phyloP scores from a whole-genome alignment of 352 stramenopile species.

The Pythium inflatum region DNA sequence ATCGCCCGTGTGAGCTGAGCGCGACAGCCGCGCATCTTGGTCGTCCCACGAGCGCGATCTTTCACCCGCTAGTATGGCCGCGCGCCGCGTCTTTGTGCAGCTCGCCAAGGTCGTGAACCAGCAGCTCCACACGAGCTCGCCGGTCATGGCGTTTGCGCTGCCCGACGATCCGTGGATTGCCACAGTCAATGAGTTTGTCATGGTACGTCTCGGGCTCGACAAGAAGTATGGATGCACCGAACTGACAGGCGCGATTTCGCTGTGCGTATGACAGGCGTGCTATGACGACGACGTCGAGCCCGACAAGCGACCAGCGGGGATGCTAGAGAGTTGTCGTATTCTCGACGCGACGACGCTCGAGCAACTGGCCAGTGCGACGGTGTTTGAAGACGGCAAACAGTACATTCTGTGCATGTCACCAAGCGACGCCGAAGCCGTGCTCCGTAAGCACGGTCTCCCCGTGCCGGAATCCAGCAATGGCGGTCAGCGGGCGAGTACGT shows the following conservation, averaged over 20 bases:
- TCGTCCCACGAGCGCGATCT: no score
- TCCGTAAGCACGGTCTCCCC: constrained; percentile 55
- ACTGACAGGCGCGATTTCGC: no score
- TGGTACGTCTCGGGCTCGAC: constrained; percentile 39
- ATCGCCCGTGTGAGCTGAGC: no score
- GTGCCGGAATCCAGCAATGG: constrained; percentile 16
- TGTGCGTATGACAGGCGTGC: constrained; percentile 50
- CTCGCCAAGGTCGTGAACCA: constrained; percentile 40
- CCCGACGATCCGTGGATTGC: constrained; percentile 61
- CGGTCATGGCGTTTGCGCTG: constrained; percentile 69
- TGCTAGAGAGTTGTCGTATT: constrained; percentile 62
- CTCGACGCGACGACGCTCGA: constrained; percentile 58
- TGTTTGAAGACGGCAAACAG: constrained; percentile 73
- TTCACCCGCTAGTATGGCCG: constrained; percentile 44
- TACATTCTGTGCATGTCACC: constrained; percentile 65
- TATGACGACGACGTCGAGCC: constrained; percentile 79
- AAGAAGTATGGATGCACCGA: not conserved
- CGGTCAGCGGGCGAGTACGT: constrained; percentile 23
- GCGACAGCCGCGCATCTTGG: no score
- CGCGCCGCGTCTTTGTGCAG: constrained; percentile 76
- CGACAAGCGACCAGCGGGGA: constrained; percentile 52
- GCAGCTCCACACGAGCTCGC: constrained; percentile 40
- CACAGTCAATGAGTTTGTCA: constrained; percentile 83
- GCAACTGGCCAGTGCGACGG: constrained; percentile 38
- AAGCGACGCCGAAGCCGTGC: constrained; percentile 39